Conservation (phyloP, 1,139 yeast species). For the Trichomonascaceae sp. region DNA sequence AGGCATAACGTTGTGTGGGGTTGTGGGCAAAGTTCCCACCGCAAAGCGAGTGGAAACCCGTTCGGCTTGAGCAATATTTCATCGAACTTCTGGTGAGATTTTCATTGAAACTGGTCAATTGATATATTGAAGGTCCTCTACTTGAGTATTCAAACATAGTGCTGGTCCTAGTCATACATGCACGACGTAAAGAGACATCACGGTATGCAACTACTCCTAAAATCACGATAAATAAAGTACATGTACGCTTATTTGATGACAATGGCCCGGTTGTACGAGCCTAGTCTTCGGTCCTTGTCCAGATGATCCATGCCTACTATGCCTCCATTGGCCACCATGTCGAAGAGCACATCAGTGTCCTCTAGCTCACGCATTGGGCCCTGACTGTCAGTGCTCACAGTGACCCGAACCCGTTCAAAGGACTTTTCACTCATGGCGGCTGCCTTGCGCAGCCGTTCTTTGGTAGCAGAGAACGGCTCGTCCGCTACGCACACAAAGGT, state of each 20-base stretch:
- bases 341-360: constrained; percentile 37
- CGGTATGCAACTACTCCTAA: too few relatives aligned
- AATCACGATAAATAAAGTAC: too few relatives aligned
- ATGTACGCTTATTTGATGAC: neutral
- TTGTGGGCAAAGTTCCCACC: too few relatives aligned
- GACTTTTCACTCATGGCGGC: constrained; percentile 71
- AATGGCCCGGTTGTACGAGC: neutral
- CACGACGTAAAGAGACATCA: too few relatives aligned
- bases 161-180: too few relatives aligned
- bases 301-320: constrained; percentile 76
- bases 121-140: too few relatives aligned
- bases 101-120: too few relatives aligned
- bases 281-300: constrained; percentile 37
- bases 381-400: constrained; percentile 24
- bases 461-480: constrained; percentile 56
- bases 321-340: constrained; percentile 38
- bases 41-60: too few relatives aligned
- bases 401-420: constrained; percentile 61
- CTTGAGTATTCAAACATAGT: too few relatives aligned
- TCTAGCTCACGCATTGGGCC: constrained; percentile 22
- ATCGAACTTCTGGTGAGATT: too few relatives aligned
- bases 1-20: too few relatives aligned
- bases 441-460: constrained; percentile 48
- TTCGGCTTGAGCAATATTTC: too few relatives aligned
- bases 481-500: constrained; percentile 41